Base-by-base conservation (phyloP, 2,329 filamentous ascomycete genomes). In the Blastomyces parvus region DNA sequence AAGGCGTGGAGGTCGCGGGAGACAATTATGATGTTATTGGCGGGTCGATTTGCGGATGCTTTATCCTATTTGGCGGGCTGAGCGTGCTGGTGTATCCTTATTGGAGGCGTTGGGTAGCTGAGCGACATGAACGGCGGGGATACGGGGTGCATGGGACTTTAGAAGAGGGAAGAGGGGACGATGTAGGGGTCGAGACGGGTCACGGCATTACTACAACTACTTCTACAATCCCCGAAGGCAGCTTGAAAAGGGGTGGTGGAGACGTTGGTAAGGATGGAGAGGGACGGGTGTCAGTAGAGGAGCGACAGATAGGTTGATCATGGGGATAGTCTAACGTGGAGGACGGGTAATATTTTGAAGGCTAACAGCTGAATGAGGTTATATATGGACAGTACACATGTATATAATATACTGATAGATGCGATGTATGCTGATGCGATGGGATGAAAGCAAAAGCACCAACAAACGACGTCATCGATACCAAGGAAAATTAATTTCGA, bases 21-120 rank as follows among this genome's bases (percentile, higher is more conserved):
- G 90, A 96, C 66, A 82, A 91, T 72, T 96, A 91, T 69, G 90
- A 96, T 74, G 84, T 93, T 65, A 87, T 96, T 56, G 91, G 92
- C 11, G 94, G 90, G 0, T 84, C 83, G 19, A 96, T 99, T 42
- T 96, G 92, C 67, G 91, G 87, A 0, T 81, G 90, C 0, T 97
- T 97, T 69, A 76, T 96, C 0, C 74, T 96, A 0, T 87, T 91
- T 57, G 93, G 91, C 0, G 74, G 85, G 0, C 80, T 89, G 0
- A 91, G 90, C 8, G 83, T 96, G 0, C 17, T 93, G 0, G 72
- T 88, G 0, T 97, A 97, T 72, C 84, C 83, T 67, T 90, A 90
- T 0, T 97, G 93, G 92, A 83, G 90, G 64, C 76, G 82, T 61
- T 79, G 81, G 70, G 77, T 87, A 61, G 83, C 84, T 63, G 69